Conservation (phyloP, 306 rosid genomes). For the Cyclanthera cordifolia region DNA sequence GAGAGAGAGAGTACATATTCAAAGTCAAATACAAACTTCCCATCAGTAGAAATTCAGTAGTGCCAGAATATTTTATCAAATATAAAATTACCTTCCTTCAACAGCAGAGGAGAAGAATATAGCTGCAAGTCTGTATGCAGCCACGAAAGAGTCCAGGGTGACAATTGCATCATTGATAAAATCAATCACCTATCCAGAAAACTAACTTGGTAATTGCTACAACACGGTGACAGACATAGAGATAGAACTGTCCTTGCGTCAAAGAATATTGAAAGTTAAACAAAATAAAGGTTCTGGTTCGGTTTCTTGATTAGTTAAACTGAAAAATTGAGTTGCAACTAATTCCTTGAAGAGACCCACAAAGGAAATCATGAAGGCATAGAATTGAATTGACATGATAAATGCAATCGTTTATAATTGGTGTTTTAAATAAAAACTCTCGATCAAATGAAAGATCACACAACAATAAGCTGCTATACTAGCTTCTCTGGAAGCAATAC, state of each 20-base stretch:
- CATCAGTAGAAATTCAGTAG: neutral
- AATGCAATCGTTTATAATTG: neutral
- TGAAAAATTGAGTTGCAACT: neutral
- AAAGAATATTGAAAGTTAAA: neutral
- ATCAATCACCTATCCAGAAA: slow-evolving; percentile 68
- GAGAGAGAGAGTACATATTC: neutral
- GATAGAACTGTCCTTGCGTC: neutral
- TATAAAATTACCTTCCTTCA: slow-evolving; percentile 55
- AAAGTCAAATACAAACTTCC: neutral
- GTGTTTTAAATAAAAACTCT: neutral
- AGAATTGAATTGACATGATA: neutral
- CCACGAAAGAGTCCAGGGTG: slow-evolving; percentile 61
- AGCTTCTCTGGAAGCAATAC: neutral
- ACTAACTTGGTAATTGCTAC: slow-evolving; percentile 3
- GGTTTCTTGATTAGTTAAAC: neutral
- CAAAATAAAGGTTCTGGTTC: neutral
- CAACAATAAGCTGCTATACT: neutral
- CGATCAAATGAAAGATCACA: neutral
- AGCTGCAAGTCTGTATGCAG: slow-evolving; percentile 60
- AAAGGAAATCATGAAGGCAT: neutral
- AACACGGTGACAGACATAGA: slow-evolving; percentile 14
- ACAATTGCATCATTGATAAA: slow-evolving; percentile 79
- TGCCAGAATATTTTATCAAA: neutral
- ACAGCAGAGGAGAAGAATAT: slow-evolving; percentile 62
- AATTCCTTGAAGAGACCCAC: neutral